Evolutionary conservation across 2,329 filamentous ascomycete species (phyloP).

Genomic region (Hypoxylon sp.): DNA sequence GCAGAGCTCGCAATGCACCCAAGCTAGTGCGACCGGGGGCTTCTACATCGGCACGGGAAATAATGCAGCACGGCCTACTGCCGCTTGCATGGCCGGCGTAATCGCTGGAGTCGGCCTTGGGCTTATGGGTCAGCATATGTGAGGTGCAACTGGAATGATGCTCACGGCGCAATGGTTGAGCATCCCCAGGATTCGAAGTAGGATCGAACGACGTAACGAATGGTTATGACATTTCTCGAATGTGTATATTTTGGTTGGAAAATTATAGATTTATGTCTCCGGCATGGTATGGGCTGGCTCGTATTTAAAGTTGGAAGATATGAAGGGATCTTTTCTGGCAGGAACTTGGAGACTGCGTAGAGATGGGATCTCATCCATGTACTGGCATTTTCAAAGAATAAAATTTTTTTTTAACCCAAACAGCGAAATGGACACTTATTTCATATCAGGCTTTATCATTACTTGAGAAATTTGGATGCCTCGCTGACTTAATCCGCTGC

Average conservation of each 20-base stretch:
- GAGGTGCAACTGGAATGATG: background rate
- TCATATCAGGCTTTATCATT: too few species aligned
- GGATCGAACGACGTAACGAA: constrained; percentile 39
- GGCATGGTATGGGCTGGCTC: constrained; percentile 13
- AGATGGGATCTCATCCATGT: constrained; percentile 24
- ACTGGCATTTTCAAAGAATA: constrained; percentile 11
- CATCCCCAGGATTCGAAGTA: background rate
- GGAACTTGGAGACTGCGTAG: constrained; percentile 3
- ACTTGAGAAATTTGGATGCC: background rate
- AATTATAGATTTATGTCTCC: constrained; percentile 29
- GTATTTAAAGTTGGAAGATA: constrained; percentile 25
- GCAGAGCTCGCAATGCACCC: constrained; percentile 57
- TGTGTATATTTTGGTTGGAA: constrained; percentile 35
- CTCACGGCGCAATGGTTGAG: background rate
- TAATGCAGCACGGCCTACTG: constrained; percentile 47
- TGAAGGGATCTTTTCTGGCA: constrained; percentile 10
- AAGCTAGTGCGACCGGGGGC: constrained; percentile 46
- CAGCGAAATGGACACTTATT: background rate
- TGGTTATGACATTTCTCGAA: constrained; percentile 29
- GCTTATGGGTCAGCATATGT: constrained; percentile 49
- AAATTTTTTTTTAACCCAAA: constrained; percentile 1
- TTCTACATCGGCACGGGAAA: constrained; percentile 50
- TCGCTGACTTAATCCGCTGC: background rate
- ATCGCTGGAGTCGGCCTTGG: constrained; percentile 53
- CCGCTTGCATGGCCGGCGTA: constrained; percentile 49